Evolutionary conservation across 2,329 filamentous ascomycete species (phyloP).

Genomic region (Rosellinia necatrix): DNA sequence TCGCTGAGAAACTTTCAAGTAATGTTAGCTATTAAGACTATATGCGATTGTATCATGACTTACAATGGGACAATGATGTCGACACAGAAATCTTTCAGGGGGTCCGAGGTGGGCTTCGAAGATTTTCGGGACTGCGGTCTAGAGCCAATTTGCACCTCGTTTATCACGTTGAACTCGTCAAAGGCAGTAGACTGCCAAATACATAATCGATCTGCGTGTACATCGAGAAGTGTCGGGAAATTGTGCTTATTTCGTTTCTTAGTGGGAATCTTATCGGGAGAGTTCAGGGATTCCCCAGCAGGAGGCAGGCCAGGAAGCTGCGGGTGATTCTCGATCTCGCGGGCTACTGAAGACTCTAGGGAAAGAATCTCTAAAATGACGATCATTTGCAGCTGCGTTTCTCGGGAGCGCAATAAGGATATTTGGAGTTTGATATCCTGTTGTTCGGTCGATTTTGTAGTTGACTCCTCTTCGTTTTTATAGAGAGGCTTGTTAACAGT

Average conservation of each 20-base stretch:
- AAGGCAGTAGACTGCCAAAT: slow-evolving; percentile 81
- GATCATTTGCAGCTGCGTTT: slow-evolving; percentile 82
- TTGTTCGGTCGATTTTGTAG: slow-evolving; percentile 43
- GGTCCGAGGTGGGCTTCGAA: slow-evolving; percentile 58
- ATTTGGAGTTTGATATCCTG: slow-evolving; percentile 65
- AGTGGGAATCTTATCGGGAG: slow-evolving; percentile 40
- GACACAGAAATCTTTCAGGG: slow-evolving; percentile 75
- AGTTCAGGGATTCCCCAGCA: slow-evolving; percentile 42
- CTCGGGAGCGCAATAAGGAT: slow-evolving; percentile 70
- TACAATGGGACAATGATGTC: slow-evolving; percentile 82
- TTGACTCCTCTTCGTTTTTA: slow-evolving; percentile 51
- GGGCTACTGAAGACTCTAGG: slow-evolving; percentile 60
- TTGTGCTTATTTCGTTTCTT: slow-evolving; percentile 69
- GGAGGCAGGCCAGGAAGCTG: slow-evolving; percentile 53
- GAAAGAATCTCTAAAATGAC: slow-evolving; percentile 77
- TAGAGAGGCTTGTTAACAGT: slow-evolving; percentile 56
- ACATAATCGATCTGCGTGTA: slow-evolving; percentile 76
- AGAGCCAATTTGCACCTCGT: slow-evolving; percentile 51
- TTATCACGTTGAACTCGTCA: slow-evolving; percentile 58
- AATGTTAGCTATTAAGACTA: slow-evolving; percentile 41
- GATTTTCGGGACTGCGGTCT: slow-evolving; percentile 44
- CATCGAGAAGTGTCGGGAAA: slow-evolving; percentile 67
- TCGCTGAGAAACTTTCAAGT: slow-evolving; percentile 67
- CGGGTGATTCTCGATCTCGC: slow-evolving; percentile 48
- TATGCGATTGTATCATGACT: slow-evolving; percentile 39